Evolutionary conservation across 805 yeast genomes (phyloP).

Genomic region (Candida nanaspora): DNA sequence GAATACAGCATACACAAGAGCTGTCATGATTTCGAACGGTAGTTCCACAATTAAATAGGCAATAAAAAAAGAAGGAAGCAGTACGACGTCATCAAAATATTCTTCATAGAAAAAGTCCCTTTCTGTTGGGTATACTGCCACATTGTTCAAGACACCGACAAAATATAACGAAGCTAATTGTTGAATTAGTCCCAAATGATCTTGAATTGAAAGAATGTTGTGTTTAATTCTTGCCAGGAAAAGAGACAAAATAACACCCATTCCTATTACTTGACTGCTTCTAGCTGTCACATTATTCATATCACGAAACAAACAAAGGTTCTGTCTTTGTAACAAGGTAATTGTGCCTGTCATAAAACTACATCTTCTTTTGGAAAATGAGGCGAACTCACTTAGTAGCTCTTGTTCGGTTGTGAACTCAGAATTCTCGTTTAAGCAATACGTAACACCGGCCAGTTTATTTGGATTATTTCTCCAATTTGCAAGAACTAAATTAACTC

Average conservation of each 20-base stretch:
- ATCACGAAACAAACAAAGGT: conserved; percentile 38
- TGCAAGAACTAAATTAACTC: conserved; percentile 32
- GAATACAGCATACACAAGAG: conserved; percentile 52
- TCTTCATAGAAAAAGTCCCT: conserved; percentile 74
- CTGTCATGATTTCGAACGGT: conserved; percentile 59
- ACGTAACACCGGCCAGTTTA: too few relatives aligned
- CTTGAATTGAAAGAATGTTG: conserved; percentile 43
- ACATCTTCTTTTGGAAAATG: conserved; percentile 25
- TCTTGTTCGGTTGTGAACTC: conserved; percentile 9
- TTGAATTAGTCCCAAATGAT: conserved; percentile 72
- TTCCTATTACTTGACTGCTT: conserved; percentile 52
- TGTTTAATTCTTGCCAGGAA: conserved; percentile 57
- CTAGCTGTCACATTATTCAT: conserved; percentile 59
- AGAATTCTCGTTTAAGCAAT: not conserved
- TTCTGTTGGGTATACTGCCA: conserved; percentile 69
- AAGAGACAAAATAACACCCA: conserved; percentile 59
- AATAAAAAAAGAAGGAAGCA: conserved; percentile 53
- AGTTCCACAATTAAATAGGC: conserved; percentile 55
- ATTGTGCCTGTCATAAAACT: conserved; percentile 25
- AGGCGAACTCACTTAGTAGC: conserved; percentile 16
- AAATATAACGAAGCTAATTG: conserved; percentile 67
- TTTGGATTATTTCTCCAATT: conserved; percentile 27
- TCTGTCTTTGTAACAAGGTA: conserved; percentile 30
- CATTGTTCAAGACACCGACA: conserved; percentile 72
- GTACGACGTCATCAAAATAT: conserved; percentile 64